Evolutionary conservation across 1,284 basidiomycete species (phyloP), one percentile per base, ranked within the genome.

Genomic region (Sphaerobolus stellatus): DNA sequence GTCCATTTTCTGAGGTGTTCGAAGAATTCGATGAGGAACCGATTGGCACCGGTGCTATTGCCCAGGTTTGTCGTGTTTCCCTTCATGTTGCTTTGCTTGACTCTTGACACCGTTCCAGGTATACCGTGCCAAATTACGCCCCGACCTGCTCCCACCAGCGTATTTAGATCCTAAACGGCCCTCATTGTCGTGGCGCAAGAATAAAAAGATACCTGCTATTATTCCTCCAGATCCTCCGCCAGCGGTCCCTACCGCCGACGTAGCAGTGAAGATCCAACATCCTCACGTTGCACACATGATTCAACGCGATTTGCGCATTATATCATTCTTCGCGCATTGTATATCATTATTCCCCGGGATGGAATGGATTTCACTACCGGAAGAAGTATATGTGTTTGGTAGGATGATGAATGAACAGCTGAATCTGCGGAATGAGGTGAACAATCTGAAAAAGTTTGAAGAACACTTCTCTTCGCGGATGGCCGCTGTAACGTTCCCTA

Each of bases 351-450:
- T 99, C 53, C 97, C 97, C 0, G 94, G 94, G 14, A 94, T 98
- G 84, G 81, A 95, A 62, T 99, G 97, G 97, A 73, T 99, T 34
- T 97, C 94, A 9, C 81, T 99, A 11, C 93, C 94, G 0, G 94
- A 99, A 65, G 97, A 99, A 70, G 96, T 98, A 4, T 75, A 84
- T 11, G 93, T 96, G 0, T 99, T 99, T 68, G 92, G 95, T 3
- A 75, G 80, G n/a, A 96, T 99, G 92, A 99, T 99, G 97, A 83
- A 86, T 65, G 89, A 87, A 63, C 97, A 99, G 71, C 79, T 99
- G 34, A 93, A 99, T 69, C 73, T 99, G 50, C 80, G 93, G 27
- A 83, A 91, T 61, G 97, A 99, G 70, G 94, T 91, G 0, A 81
- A 90, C 59, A 98, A 99, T 68, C 75, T 99, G 54, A 73, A 83